Conservation (phyloP, 345 rosid genomes). For the Ailanthus altissimus region DNA sequence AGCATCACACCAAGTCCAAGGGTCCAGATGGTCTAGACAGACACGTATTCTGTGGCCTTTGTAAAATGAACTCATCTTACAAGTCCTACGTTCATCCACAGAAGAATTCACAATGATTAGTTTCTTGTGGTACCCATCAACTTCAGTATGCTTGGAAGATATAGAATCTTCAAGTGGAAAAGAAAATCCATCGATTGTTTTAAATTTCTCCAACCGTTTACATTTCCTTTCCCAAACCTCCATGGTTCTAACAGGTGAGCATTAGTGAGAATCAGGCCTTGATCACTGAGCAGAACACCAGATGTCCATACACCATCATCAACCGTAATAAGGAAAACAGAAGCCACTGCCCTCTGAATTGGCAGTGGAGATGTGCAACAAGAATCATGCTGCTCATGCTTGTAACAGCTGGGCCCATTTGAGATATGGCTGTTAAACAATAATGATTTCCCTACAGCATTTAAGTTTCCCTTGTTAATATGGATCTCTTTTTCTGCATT, state of each 20-base stretch:
- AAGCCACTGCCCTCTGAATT: conserved; percentile 64
- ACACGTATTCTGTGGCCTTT: conserved; percentile 55
- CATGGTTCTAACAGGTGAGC: conserved; percentile 97
- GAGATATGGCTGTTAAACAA: conserved; percentile 29
- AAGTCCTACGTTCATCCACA: conserved; percentile 29
- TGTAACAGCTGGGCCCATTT: conserved; percentile 26
- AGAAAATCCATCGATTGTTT: conserved; percentile 21
- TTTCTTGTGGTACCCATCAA: conserved; percentile 32
- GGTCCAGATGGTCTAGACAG: conserved; percentile 62
- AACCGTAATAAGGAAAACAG: conserved; percentile 76
- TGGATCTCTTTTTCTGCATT: conserved; percentile 45
- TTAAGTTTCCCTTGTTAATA: conserved; percentile 44
- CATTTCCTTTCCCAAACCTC: conserved; percentile 79
- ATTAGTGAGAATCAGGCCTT: conserved; percentile 83
- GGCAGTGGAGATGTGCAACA: conserved; percentile 28
- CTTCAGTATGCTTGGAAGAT: conserved; percentile 28
- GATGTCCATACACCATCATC: conserved; percentile 93
- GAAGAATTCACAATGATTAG: conserved; percentile 29
- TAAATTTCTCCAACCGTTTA: conserved; percentile 37
- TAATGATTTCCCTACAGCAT: conserved; percentile 46
- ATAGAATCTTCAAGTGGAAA: conserved; percentile 34
- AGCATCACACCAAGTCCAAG: conserved; percentile 83
- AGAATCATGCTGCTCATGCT: conserved; percentile 23
- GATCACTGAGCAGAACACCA: conserved; percentile 76
- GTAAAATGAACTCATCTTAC: conserved; percentile 39